Evolutionary conservation across 148 eudicot species (phyloP).

Genomic region (Dianthus caryophyllus): DNA sequence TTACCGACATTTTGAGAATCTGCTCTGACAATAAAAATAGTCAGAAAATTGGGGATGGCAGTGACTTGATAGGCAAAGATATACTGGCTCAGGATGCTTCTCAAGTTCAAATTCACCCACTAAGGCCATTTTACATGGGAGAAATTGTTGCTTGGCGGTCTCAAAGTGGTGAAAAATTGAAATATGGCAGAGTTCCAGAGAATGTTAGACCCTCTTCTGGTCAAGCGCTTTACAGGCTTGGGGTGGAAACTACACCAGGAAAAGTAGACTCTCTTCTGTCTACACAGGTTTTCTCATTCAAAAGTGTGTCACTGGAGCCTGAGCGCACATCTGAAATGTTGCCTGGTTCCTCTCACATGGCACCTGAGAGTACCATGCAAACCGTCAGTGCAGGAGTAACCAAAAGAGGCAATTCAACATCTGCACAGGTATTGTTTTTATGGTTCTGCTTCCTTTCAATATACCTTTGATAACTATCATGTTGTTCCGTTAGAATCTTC

Average conservation of each 20-base stretch:
- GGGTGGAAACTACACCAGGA: conserved; percentile 68
- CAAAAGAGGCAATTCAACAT: conserved; percentile 33
- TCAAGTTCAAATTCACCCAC: conserved; percentile 89
- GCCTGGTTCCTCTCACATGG: conserved; percentile 25
- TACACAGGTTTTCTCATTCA: conserved; percentile 88
- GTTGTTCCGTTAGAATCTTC: not conserved
- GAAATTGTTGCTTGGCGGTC: conserved; percentile 97
- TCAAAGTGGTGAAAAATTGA: conserved; percentile 86
- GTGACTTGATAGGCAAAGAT: conserved; percentile 58
- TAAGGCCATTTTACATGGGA: conserved; percentile 90
- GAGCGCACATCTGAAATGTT: conserved; percentile 45
- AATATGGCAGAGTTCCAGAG: conserved; percentile 87
- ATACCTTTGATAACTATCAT: not conserved
- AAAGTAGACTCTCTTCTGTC: conserved; percentile 64
- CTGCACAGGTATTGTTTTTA: conserved; percentile 47
- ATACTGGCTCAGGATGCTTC: conserved; percentile 83
- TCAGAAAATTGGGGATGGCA: conserved; percentile 36
- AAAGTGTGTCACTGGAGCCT: conserved; percentile 49
- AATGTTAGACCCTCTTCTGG: conserved; percentile 91
- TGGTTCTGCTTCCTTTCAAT: not conserved
- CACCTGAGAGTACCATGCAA: conserved; percentile 19
- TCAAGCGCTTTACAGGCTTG: conserved; percentile 85
- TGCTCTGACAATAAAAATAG: conserved; percentile 40
- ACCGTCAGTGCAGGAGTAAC: conserved; percentile 40
- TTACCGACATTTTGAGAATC: conserved; percentile 64